Conservation (phyloP, 257 asterid species). For the Paraleonurus japonicus region DNA sequence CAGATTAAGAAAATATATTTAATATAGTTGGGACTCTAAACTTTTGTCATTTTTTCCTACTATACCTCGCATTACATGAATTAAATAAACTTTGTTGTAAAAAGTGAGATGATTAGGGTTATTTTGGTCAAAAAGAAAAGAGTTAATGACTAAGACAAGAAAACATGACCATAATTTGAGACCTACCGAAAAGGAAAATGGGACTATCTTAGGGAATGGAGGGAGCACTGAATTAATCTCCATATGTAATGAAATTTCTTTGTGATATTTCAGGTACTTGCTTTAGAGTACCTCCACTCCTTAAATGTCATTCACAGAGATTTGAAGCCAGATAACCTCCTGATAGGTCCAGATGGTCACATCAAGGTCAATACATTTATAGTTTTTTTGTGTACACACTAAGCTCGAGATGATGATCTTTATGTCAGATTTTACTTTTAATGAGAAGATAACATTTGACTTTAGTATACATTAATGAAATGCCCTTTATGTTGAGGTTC, state of each 20-base stretch:
- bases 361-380: conserved; percentile 71
- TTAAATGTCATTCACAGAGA: conserved; percentile 89
- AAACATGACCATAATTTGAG: too few relatives aligned
- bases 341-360: conserved; percentile 97
- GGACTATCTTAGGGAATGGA: too few relatives aligned
- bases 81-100: too few relatives aligned
- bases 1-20: too few relatives aligned
- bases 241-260: conserved; percentile 22
- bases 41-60: too few relatives aligned
- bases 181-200: too few relatives aligned
- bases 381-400: conserved; percentile 21
- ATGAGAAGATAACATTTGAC: conserved; percentile 18
- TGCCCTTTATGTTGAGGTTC: neutral
- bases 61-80: too few relatives aligned
- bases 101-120: too few relatives aligned
- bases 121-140: too few relatives aligned
- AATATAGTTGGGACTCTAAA: too few relatives aligned
- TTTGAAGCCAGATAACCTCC: conserved; percentile 94
- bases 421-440: conserved; percentile 21
- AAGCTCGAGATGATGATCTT: conserved; percentile 27
- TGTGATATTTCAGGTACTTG: conserved; percentile 75
- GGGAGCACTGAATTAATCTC: conserved; percentile 28
- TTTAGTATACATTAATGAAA: neutral
- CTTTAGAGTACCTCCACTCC: conserved; percentile 94
- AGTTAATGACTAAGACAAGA: too few relatives aligned